Evolutionary conservation across 805 yeast genomes (phyloP), one percentile per base, ranked within the genome.

Genomic region (Ogataea nakhonphanomensis): DNA sequence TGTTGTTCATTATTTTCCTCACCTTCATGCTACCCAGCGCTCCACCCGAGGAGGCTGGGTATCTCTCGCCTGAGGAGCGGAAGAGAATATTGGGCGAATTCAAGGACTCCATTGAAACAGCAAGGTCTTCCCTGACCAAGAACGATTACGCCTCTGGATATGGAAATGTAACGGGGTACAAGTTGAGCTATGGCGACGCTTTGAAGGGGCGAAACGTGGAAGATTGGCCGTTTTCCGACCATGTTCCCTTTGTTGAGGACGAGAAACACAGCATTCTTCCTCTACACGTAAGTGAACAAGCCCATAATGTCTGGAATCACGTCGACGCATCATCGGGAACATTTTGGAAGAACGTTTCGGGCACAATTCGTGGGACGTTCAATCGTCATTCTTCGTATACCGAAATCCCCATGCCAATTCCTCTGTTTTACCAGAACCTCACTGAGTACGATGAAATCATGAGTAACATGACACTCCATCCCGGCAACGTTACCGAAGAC

Each of bases 111-210:
- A 45, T 57, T 54, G 33, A 48, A 49, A 45, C 49, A 49, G 48
- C 70, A 57, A 38, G 62, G 17, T 46, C 58, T 15, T 24, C 59
- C 1, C 58, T 81, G 25, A 49, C 46, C 10, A 63, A 68, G 27
- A 57, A 74, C 30, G 67, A 73, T 1, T 81, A 72, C 57, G 39
- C 55, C 13, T 44, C 61, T 4, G 87, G 85, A 5, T 81, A 79
- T 55, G 84, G 84, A 1, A 82, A 84, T 51, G 58, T 86, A 11
- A 83, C 93, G 0, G 96, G 96, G 3, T 76, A 81, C 43, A 71
- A 69, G 51, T 60, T 81, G 25, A 76, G 87, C 23, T 86, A 84
- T 50, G 65, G 69, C 8, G 95, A 83, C 59, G 71, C 68, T 11
- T 14, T 71, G 1, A 57, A 65, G 5, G 73, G 74, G 9, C 61